phyloP scores from a whole-genome alignment of 257 asterid genomes.

The Catharanthus roseus region DNA sequence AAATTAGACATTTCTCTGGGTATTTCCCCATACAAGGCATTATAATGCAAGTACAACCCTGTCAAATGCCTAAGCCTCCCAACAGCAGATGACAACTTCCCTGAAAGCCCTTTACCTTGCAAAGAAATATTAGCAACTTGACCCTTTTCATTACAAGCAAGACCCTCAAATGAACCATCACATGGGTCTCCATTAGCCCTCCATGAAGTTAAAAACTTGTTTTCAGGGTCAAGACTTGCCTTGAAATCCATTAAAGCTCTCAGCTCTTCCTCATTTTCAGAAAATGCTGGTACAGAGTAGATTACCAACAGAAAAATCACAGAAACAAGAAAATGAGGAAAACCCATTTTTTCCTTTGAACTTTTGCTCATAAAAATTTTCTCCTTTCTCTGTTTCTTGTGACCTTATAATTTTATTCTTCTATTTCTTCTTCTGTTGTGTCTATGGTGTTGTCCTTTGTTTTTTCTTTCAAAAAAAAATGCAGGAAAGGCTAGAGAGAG shows the following conservation, averaged over 20 bases:
- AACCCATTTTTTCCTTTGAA: conserved; percentile 36
- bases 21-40: conserved; percentile 63
- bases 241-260: conserved; percentile 56
- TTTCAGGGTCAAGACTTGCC: conserved; percentile 73
- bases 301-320: conserved; percentile 30
- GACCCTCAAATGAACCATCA: conserved; percentile 69
- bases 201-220: conserved; percentile 61
- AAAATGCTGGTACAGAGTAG: conserved; percentile 1
- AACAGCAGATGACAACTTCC: conserved; percentile 66
- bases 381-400: neutral
- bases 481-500: neutral
- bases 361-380: neutral
- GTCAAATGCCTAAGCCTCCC: conserved; percentile 65
- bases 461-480: neutral
- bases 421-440: conserved; percentile 13
- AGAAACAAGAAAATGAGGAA: conserved; percentile 23
- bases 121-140: conserved; percentile 75
- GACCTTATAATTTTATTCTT: neutral
- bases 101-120: conserved; percentile 87
- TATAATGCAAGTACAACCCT: conserved; percentile 83
- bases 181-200: conserved; percentile 61
- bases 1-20: conserved; percentile 59
- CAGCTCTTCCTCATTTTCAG: conserved; percentile 37
- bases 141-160: conserved; percentile 68
- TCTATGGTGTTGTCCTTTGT: conserved; percentile 19